phyloP scores from a whole-genome alignment of 768 basidiomycete species.

The Russula emetica region DNA sequence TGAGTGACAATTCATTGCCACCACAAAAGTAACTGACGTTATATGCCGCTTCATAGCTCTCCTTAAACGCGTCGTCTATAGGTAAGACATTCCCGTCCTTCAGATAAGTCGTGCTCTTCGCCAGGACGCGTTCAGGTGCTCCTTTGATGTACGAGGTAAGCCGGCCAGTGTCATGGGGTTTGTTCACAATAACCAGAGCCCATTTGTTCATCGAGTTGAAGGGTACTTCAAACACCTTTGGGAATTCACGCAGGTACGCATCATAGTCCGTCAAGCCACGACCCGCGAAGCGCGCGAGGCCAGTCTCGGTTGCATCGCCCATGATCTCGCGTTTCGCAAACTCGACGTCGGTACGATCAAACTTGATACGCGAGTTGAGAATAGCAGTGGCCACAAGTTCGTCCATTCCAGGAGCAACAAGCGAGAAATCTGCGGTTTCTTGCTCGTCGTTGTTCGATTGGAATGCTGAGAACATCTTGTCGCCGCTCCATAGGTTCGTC shows the following conservation, averaged over 20 bases:
- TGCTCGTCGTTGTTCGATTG: conserved; percentile 65
- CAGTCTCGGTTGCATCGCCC: conserved; percentile 75
- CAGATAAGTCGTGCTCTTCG: conserved; percentile 58
- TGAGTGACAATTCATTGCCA: neutral
- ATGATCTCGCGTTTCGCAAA: conserved; percentile 59
- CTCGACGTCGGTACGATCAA: conserved; percentile 58
- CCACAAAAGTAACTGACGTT: conserved; percentile 39
- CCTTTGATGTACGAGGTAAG: conserved; percentile 62
- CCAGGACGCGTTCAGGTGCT: conserved; percentile 63
- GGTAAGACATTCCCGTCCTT: conserved; percentile 46
- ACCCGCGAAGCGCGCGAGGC: conserved; percentile 62
- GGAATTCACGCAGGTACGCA: conserved; percentile 43
- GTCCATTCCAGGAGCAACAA: conserved; percentile 53
- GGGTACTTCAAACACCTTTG: conserved; percentile 69
- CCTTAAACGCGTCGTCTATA: conserved; percentile 53
- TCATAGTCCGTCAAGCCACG: conserved; percentile 54
- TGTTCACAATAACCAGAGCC: conserved; percentile 65
- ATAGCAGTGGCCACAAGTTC: conserved; percentile 63
- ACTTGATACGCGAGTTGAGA: conserved; percentile 66
- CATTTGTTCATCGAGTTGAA: conserved; percentile 74
- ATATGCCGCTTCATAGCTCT: conserved; percentile 56
- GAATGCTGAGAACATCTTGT: conserved; percentile 59
- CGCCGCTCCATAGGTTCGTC: conserved; percentile 62
- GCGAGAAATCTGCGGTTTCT: conserved; percentile 47
- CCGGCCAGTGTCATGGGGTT: conserved; percentile 46